Conservation (phyloP, 2,329 filamentous ascomycete genomes). For the Aspergillus sp. region DNA sequence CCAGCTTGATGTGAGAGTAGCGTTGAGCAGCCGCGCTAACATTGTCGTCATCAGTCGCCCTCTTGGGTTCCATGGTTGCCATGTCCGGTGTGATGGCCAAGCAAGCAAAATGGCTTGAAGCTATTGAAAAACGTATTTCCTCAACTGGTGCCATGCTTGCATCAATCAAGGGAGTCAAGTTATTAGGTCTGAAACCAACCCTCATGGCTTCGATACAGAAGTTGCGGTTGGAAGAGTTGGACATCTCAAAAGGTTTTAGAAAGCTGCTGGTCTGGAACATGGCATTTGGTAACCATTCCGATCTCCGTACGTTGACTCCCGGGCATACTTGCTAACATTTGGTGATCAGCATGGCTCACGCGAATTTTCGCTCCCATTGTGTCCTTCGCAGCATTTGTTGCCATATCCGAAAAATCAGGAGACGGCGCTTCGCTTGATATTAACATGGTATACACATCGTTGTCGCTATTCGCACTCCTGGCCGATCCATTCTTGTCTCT, state of each 20-base stretch:
- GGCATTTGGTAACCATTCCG: conserved; percentile 27
- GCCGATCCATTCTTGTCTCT: conserved; percentile 47
- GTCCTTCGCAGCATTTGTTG: conserved; percentile 47
- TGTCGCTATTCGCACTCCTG: conserved; percentile 49
- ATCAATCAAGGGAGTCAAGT: conserved; percentile 55
- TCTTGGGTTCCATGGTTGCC: conserved; percentile 33
- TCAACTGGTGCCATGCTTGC: conserved; percentile 50
- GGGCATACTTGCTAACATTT: background rate
- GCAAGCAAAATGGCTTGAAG: conserved; percentile 51
- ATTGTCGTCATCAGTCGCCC: conserved; percentile 25
- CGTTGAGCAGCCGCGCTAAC: no score
- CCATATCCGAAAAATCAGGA: conserved; percentile 37
- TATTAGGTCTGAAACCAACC: conserved; percentile 47
- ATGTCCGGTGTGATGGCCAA: conserved; percentile 38
- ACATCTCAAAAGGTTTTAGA: conserved; percentile 43
- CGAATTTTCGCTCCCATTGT: conserved; percentile 47
- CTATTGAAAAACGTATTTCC: conserved; percentile 52
- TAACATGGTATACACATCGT: conserved; percentile 46
- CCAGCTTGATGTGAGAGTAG: no score
- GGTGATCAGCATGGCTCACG: conserved; percentile 35
- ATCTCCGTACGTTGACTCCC: no score
- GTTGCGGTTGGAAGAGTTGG: conserved; percentile 43
- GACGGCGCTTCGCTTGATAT: conserved; percentile 38
- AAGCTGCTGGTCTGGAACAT: conserved; percentile 43
- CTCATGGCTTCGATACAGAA: conserved; percentile 40